Base-by-base conservation (phyloP, 1,284 basidiomycete species). In the Moesziomyces parantarcticus region DNA sequence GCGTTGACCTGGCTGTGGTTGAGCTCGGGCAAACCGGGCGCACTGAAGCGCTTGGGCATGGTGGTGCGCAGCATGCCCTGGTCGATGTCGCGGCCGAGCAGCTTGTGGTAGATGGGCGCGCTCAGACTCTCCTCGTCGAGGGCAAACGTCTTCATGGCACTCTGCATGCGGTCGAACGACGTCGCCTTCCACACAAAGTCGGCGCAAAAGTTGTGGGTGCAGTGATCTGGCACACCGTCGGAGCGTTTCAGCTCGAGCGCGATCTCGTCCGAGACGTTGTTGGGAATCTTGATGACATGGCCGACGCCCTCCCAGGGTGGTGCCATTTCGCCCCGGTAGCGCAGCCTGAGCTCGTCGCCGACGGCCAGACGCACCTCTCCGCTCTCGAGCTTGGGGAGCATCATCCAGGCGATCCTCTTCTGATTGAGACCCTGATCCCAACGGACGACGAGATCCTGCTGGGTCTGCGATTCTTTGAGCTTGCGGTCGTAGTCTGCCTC, bases 161-260 rank as follows among this genome's bases (percentile, higher is more conserved):
- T 88, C 84, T 99, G 97, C 97, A 99, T 99, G 55, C 97, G 89
- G 84, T 98, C 96, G 79, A 99, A 99, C 82, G 94, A 97, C 1
- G 97, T 99, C 8, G 94, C 94, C 85, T 99, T 99, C 97, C 97
- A 99, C 16, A 99, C 94, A 81, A 99, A 99, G 84, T 99, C 97
- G 43, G 91, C 95, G 0, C 92, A 91, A 82, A 97, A 99, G 77
- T 94, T 93, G 81, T 96, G 93, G 0, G 93, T 96, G 86, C 94
- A 90, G 50, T 99, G 94, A 21, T 91, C 89, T 3, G 97, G 97
- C 7, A 97, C 95, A n/a, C 92, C 93, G 72, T 98, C 95, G 6
- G 92, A 90, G 54, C 92, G 88, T 63, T 94, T 88, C 46, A 99
- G 87, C 85, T 99, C 97, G 65, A 99, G 87, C 5, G 91, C 95